Conservation (phyloP, 495 filamentous ascomycete genomes). For the Cercophora samala region DNA sequence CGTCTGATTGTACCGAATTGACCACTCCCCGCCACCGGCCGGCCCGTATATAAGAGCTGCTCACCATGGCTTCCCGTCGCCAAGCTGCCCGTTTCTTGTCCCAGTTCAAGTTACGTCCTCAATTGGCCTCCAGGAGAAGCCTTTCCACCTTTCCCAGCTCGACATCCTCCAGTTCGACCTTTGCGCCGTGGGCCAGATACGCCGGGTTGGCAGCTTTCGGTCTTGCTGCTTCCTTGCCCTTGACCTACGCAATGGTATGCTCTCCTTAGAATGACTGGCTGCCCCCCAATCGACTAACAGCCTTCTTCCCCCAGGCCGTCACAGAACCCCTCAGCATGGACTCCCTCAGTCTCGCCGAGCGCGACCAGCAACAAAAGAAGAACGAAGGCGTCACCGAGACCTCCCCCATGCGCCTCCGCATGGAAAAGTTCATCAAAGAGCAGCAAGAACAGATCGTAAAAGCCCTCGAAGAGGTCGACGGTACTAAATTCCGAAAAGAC, state of each 20-base stretch:
- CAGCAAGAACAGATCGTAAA: slow-evolving; percentile 83
- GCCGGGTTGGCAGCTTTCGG: slow-evolving; percentile 27
- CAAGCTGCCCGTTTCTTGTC: slow-evolving; percentile 26
- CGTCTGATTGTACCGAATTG: slow-evolving; percentile 24
- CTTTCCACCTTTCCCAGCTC: slow-evolving; percentile 22
- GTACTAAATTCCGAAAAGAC: slow-evolving; percentile 74
- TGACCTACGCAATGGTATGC: slow-evolving; percentile 37
- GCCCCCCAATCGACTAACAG: not conserved
- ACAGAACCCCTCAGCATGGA: slow-evolving; percentile 42
- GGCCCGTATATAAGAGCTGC: slow-evolving; percentile 12
- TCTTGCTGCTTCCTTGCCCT: slow-evolving; percentile 24
- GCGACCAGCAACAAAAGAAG: slow-evolving; percentile 62
- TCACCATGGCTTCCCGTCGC: slow-evolving; percentile 28
- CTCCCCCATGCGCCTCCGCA: slow-evolving; percentile 94
- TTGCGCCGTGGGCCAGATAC: slow-evolving; percentile 19
- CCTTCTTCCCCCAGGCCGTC: slow-evolving; percentile 28
- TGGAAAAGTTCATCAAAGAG: slow-evolving; percentile 92
- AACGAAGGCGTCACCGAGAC: slow-evolving; percentile 62
- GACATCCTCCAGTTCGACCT: slow-evolving; percentile 8
- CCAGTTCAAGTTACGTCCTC: slow-evolving; percentile 25
- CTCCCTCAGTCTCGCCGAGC: slow-evolving; percentile 62
- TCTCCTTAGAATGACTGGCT: not conserved
- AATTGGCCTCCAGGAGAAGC: slow-evolving; percentile 24
- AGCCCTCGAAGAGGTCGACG: slow-evolving; percentile 78
- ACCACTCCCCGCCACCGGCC: slow-evolving; percentile 8